Evolutionary conservation across 1,139 yeast species (phyloP), one percentile per base, ranked within the genome.

Genomic region (Pichia sp.): DNA sequence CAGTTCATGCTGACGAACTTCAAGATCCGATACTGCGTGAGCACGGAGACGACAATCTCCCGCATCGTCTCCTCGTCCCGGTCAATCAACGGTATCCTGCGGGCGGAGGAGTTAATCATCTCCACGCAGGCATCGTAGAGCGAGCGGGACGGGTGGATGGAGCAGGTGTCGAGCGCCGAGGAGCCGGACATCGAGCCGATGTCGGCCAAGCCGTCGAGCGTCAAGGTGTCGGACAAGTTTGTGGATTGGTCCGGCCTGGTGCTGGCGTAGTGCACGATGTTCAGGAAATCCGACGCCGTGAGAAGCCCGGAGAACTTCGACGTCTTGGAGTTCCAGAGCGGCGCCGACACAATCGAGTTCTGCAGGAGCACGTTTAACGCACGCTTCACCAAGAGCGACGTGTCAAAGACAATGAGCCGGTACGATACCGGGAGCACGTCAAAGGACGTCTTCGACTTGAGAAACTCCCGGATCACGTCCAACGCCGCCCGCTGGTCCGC

Each of bases 341-440:
- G 99, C 2, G 99, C 99, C 50, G 95, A 86, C 36, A 95, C 97
- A 64, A 95, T 90, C 67, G 90, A 89, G 70, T 95, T 95, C 68
- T 95, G 99, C 54, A 93, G 76, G 60, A 95, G 75, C 45, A 95
- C 92, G 61, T 91, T 91, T 66, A 95, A 78, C 9, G 97, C 89
- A 67, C 93, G 90, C 71, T 93, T 93, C 48, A 95, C 96, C 57
- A 91, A 75, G 53, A 95, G 75, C 7, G 97, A 84, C 1, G 98
- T 92, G 69, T 95, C 99, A 64, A 95, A 81, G 48, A 95, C 99
- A 56, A 95, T 88, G 64, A 95, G 78, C 62, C 98, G 79, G 70
- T 93, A 95, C 49, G 96, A 87, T 48, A 95, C 99, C 1, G 99
- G 99, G 52, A 95, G 77, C 34, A 95, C 99, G 67, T 95, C 99